Base-by-base conservation (phyloP, 2,329 filamentous ascomycete species). In the Magnaporthiopsis incrustans region DNA sequence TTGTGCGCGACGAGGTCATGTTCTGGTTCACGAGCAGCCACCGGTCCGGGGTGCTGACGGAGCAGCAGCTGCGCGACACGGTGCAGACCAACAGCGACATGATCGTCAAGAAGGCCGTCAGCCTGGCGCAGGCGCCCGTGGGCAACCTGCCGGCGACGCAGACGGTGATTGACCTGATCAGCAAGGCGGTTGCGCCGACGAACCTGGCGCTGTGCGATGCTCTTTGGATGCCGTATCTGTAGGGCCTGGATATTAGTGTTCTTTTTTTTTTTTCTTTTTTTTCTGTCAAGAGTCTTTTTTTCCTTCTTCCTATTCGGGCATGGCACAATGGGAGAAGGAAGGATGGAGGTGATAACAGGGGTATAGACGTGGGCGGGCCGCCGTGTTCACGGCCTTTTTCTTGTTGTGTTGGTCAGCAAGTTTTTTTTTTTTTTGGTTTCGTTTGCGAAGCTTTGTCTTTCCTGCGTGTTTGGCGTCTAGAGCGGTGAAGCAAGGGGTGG, bases 221-320 rank as follows among this genome's bases (percentile, higher is more conserved):
- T 65, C 79, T 99, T 70, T 99, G 95, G 92, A 98, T 98, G 94
- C 89, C 92, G 30, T 99, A 96, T 79, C 79, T 98, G 73, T 98
- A 44, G 35, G 56, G n/a, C 10, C 18, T 25, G 14, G 57, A 15
- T n/a, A 32, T 3, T 26, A 53, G 27, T n/a, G 30, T 26, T 30
- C 26, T 59, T 62, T 33, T 38, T 44, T 44, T 44, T 50, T 25
- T 32, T 32, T 32, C 30, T n/a, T n/a, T n/a, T n/a, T n/a, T 30
- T 30, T 30, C 7, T 30, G 11, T 12, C 8, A 33, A 33, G 18
- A 33, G n/a, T n/a, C n/a, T n/a, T n/a, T n/a, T 50, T 61, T 66
- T 63, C 30, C 7, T 30, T 63, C 60, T 64, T 64, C 59, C 18
- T 22, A 50, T 50, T 12, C 10, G 30, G 26, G 4, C 4, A 50